phyloP scores from a whole-genome alignment of 768 basidiomycete species.

The Phylloporus arenicola region DNA sequence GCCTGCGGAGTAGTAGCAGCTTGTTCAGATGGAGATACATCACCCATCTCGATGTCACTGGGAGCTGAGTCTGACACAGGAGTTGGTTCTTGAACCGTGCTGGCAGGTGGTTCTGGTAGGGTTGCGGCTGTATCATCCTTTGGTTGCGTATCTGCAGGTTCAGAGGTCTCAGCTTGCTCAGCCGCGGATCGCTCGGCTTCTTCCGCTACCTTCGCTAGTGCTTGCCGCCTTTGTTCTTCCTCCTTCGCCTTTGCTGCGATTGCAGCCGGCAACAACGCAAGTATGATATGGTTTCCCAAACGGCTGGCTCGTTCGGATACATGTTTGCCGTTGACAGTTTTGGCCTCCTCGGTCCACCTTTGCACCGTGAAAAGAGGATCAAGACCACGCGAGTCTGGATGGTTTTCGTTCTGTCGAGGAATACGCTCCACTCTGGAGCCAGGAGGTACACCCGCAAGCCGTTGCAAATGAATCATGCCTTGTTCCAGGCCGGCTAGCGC shows the following conservation, averaged over 20 bases:
- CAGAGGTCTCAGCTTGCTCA: slow-evolving; percentile 32
- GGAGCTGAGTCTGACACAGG: slow-evolving; percentile 30
- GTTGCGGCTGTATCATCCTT: slow-evolving; percentile 12
- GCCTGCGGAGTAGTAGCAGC: slow-evolving; percentile 12
- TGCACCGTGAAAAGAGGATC: slow-evolving; percentile 78
- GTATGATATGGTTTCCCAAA: slow-evolving; percentile 62
- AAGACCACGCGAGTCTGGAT: slow-evolving; percentile 44
- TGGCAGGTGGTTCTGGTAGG: slow-evolving; percentile 6
- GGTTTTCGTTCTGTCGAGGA: slow-evolving; percentile 43
- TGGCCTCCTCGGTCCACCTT: slow-evolving; percentile 87
- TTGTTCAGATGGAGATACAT: slow-evolving; percentile 26
- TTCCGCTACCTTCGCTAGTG: slow-evolving; percentile 54
- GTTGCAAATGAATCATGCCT: slow-evolving; percentile 43
- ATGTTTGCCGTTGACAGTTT: slow-evolving; percentile 73
- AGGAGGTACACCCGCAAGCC: slow-evolving; percentile 43
- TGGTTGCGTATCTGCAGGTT: slow-evolving; percentile 15
- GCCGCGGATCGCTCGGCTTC: slow-evolving; percentile 30
- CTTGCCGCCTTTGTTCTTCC: slow-evolving; percentile 35
- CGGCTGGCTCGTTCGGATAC: slow-evolving; percentile 61
- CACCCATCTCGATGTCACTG: slow-evolving; percentile 50
- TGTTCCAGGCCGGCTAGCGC: slow-evolving; percentile 58
- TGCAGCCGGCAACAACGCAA: slow-evolving; percentile 77
- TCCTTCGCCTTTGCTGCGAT: slow-evolving; percentile 49
- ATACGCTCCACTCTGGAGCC: slow-evolving; percentile 59
- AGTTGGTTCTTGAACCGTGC: slow-evolving; percentile 12